A percentile compares a stretch with the other conserved stretches of the same genome.
Evolutionary conservation across 306 rosid genomes (phyloP).

Genomic region (Fragaria vesca): DNA sequence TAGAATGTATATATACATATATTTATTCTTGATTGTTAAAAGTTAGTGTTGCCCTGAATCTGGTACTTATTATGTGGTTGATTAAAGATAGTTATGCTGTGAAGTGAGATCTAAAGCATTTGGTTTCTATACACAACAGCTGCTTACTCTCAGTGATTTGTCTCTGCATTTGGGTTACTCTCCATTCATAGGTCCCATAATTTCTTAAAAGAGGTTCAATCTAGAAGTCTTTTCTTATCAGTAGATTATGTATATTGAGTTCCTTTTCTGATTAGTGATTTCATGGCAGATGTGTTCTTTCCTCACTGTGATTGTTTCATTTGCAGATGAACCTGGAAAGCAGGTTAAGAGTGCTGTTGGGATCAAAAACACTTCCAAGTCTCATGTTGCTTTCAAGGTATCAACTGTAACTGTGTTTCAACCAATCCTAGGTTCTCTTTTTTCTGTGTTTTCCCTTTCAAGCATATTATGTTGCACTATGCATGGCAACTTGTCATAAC

Average conservation of each 20-base stretch:
- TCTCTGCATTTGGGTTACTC: background rate
- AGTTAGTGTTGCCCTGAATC: background rate
- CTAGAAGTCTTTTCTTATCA: slow-evolving; percentile 4
- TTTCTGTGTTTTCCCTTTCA: slow-evolving; percentile 3
- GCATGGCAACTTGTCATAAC: background rate
- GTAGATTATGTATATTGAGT: slow-evolving; percentile 6
- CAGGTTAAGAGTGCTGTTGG: slow-evolving; percentile 83
- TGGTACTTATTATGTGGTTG: background rate
- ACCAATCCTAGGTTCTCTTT: background rate
- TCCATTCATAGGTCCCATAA: background rate
- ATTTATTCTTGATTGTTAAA: background rate
- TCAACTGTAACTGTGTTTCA: slow-evolving; percentile 20
- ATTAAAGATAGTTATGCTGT: background rate
- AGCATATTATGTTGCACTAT: background rate
- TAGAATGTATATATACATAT: background rate
- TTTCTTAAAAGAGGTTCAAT: slow-evolving; percentile 3
- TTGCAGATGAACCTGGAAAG: slow-evolving; percentile 88
- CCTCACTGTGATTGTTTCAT: slow-evolving; percentile 23
- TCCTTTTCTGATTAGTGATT: slow-evolving; percentile 5
- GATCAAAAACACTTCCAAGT: slow-evolving; percentile 77
- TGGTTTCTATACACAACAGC: background rate
- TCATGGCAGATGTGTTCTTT: slow-evolving; percentile 8
- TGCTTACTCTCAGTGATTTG: background rate
- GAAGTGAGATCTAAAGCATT: background rate
- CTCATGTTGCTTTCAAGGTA: slow-evolving; percentile 88